phyloP scores from a whole-genome alignment of 176 grass and related monocot species.

The Zoysia pacifica region DNA sequence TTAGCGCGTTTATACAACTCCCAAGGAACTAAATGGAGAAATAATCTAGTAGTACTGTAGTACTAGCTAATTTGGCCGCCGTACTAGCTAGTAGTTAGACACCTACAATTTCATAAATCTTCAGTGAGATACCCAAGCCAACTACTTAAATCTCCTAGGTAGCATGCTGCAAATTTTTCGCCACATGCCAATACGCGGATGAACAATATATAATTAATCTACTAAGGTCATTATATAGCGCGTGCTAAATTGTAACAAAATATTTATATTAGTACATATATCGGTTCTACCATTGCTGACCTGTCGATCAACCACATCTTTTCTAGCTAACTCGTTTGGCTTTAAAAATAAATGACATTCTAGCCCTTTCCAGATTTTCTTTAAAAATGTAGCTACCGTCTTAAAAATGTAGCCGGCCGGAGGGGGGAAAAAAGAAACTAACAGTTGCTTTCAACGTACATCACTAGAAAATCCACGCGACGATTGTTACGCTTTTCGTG shows the following conservation, averaged over 20 bases:
- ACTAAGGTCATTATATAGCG: not conserved
- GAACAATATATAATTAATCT: not conserved
- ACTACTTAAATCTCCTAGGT: not conserved
- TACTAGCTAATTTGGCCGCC: too few relatives aligned
- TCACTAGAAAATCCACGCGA: not conserved
- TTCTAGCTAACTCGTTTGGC: constrained; percentile 4
- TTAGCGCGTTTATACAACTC: not conserved
- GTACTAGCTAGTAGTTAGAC: too few relatives aligned
- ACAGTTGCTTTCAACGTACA: constrained; percentile 39
- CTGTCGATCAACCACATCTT: constrained; percentile 28
- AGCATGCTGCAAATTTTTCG: not conserved
- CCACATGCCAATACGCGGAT: not conserved
- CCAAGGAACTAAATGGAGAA: not conserved
- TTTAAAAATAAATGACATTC: not conserved
- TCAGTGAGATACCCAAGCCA: too few relatives aligned
- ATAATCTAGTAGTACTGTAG: too few relatives aligned
- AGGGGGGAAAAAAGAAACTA: constrained; percentile 13
- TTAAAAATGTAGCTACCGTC: not conserved
- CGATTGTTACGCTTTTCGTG: too few relatives aligned
- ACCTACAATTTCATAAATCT: too few relatives aligned
- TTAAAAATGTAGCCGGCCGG: not conserved
- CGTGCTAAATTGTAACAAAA: constrained; percentile 30
- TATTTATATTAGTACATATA: too few relatives aligned
- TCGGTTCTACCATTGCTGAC: too few relatives aligned
- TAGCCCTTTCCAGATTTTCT: constrained; percentile 12